A percentile compares a stretch with the other conserved stretches of the same genome.
Evolutionary conservation across 1,139 yeast genomes (phyloP).

Genomic region (Eremothecium gossypii): DNA sequence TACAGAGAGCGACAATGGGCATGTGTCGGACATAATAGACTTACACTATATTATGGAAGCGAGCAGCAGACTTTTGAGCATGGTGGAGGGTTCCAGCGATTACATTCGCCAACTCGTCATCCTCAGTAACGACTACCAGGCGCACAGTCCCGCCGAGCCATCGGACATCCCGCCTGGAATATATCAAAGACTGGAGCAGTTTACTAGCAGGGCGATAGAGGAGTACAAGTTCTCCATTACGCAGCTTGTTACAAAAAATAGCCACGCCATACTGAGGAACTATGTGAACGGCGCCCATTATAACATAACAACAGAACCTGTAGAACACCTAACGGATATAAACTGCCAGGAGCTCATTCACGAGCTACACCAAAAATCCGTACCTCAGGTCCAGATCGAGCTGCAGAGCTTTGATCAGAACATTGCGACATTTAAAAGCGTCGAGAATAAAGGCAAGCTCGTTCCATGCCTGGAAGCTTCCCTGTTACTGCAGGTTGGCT

Average conservation of each 20-base stretch:
- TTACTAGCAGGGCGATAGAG: not conserved
- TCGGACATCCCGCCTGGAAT: not conserved
- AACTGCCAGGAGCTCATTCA: not conserved
- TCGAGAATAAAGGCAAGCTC: conserved; percentile 6
- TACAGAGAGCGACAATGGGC: conserved; percentile 10
- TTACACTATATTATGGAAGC: conserved; percentile 10
- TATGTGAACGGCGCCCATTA: not conserved
- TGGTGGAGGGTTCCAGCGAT: conserved; percentile 6
- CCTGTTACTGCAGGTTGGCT: conserved; percentile 4
- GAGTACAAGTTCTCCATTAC: conserved; percentile 4
- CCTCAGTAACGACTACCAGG: conserved; percentile 7
- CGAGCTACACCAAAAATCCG: conserved; percentile 3
- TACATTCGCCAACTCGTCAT: conserved; percentile 10
- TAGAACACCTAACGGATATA: conserved; percentile 1
- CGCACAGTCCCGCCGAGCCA: not conserved
- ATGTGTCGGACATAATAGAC: conserved; percentile 9
- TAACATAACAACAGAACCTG: conserved; percentile 2
- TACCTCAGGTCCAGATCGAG: conserved; percentile 1
- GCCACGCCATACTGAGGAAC: conserved; percentile 3
- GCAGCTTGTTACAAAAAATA: conserved; percentile 6
- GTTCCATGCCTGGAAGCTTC: conserved; percentile 1
- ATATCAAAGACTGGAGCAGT: not conserved
- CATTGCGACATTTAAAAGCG: conserved; percentile 5
- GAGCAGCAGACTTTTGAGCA: conserved; percentile 12
- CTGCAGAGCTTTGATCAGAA: conserved; percentile 4